Evolutionary conservation across 2,329 filamentous ascomycete species (phyloP), one percentile per base, ranked within the genome.

Genomic region (Ophiostoma sp.): DNA sequence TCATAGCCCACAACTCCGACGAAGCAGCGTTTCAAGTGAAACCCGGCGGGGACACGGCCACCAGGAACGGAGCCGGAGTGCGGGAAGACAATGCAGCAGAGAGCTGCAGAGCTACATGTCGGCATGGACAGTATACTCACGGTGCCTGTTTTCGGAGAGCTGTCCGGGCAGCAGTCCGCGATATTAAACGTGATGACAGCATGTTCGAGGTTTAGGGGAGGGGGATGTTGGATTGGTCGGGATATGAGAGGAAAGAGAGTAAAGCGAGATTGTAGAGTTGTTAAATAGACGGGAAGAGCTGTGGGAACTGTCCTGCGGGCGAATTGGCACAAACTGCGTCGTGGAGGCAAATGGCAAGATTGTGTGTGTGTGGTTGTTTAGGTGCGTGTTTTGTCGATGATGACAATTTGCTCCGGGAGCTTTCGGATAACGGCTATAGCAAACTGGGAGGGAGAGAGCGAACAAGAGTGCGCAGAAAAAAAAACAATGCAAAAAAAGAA

Each of bases 181-280:
- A 81, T 83, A 87, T 82, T 82, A 87, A 82, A 77, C 85, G 84
- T 76, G 81, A 84, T 72, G 84, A 80, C 76, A 88, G 79, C 86
- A 89, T 89, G 77, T 69, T 69, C 49, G 41, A 65, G 27, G 14
- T 63, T 63, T 55, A 36, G 49, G 18, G 60, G 40, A n/a, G 67
- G 64, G 60, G 58, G 11, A 49, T n/a, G 18, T 41, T 38, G 42
- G n/a, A 40, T 60, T 42, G 36, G 14, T 40, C 16, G 49, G 65
- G 9, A 63, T 45, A 40, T 44, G 8, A 64, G 38, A 36, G 6
- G 4, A 41, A n/a, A 44, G 5, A 18, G 8, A 7, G 44, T 27
- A 47, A 64, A 47, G 11, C 18, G 47, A 4, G 40, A 9, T 44
- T 18, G 41, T 36, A 16, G 40, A 41, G 7, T 42, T 40, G 16